A percentile compares a stretch with the other conserved stretches of the same genome.
These are phyloP conservation scores for Fusarium sp. DNA, from an alignment of 2,329 filamentous ascomycete genomes.

Conservation along the genomic window DNA sequence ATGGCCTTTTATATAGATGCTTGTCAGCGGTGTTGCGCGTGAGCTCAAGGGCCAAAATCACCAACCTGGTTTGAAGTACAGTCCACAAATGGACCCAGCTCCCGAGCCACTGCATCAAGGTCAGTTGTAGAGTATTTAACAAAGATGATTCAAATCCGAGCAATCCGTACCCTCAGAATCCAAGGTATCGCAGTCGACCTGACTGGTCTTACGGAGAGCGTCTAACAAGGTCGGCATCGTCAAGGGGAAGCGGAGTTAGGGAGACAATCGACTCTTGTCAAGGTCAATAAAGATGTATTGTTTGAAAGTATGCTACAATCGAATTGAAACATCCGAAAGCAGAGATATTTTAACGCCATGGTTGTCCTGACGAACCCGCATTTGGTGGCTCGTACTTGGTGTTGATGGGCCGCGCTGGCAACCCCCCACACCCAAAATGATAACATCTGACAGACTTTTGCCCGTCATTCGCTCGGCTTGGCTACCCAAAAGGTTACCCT, in stretches of 20 bases:
- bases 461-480: conserved; percentile 34
- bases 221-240: conserved; percentile 49
- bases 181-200: conserved; percentile 57
- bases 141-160: not conserved
- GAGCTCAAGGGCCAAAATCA: too few relatives aligned
- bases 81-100: conserved; percentile 54
- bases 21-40: not conserved
- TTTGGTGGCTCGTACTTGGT: conserved; percentile 10
- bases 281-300: conserved; percentile 2
- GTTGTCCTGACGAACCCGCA: conserved; percentile 1
- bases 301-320: not conserved
- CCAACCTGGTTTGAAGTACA: conserved; percentile 56
- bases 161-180: conserved; percentile 50
- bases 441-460: conserved; percentile 19
- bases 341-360: conserved; percentile 12
- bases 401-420: conserved; percentile 14
- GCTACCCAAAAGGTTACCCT: conserved; percentile 32
- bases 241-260: not conserved
- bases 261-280: not conserved
- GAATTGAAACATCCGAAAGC: not conserved
- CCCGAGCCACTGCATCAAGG: conserved; percentile 47
- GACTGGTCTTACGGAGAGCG: conserved; percentile 47
- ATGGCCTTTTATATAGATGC: conserved; percentile 49
- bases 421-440: conserved; percentile 18
- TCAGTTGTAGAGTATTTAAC: conserved; percentile 20